Evolutionary conservation across 768 basidiomycete species (phyloP).

Genomic region (Lentinula detonsa): DNA sequence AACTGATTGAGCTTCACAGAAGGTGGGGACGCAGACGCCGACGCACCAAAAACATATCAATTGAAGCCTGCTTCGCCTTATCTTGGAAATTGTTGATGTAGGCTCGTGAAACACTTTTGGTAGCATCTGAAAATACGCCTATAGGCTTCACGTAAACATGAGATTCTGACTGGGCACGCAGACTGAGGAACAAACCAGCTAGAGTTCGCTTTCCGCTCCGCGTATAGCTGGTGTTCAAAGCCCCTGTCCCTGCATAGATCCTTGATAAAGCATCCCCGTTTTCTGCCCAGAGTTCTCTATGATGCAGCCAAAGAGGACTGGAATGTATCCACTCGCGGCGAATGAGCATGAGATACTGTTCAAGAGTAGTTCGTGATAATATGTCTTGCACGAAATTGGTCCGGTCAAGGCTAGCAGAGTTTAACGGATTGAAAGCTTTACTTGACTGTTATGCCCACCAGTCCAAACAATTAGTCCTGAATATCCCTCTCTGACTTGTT

Average conservation of each 20-base stretch:
- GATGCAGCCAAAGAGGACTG: conserved; percentile 71
- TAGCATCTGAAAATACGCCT: conserved; percentile 93
- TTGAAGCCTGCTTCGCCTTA: conserved; percentile 87
- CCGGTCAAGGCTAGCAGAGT: conserved; percentile 69
- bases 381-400: conserved; percentile 98
- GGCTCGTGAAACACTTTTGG: conserved; percentile 91
- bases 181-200: conserved; percentile 47
- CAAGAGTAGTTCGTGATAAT: conserved; percentile 73
- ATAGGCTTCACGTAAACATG: conserved; percentile 7
- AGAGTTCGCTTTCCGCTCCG: conserved; percentile 91
- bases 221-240: conserved; percentile 94
- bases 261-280: conserved; percentile 90
- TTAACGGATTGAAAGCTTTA: background rate
- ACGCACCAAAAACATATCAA: conserved; percentile 90
- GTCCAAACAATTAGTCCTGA: conserved; percentile 93
- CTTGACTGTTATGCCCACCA: conserved; percentile 47
- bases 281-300: conserved; percentile 96
- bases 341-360: conserved; percentile 76
- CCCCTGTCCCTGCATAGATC: conserved; percentile 92
- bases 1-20: background rate
- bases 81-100: conserved; percentile 99
- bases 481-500: conserved; percentile 87
- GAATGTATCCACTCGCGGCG: conserved; percentile 72
- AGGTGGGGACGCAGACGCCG: background rate
- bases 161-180: background rate